Conservation (phyloP, 2,329 filamentous ascomycete species). For the Fusarium xylarioides region DNA sequence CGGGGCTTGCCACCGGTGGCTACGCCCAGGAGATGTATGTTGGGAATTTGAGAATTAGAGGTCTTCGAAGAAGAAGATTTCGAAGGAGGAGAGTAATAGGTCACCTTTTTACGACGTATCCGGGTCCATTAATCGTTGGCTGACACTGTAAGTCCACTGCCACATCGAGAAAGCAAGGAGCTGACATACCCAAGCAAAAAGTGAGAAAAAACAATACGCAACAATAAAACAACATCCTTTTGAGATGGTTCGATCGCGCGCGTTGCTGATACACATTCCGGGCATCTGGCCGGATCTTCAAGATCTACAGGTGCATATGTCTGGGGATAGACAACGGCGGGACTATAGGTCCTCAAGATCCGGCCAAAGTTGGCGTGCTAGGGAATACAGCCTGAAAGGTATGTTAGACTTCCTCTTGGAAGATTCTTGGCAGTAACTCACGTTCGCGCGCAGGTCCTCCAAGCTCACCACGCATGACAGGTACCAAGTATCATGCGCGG, state of each 20-base stretch:
- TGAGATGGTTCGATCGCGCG: not conserved
- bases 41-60: not conserved
- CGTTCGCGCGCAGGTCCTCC: not conserved
- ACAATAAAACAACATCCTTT: not conserved
- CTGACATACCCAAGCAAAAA: not conserved
- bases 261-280: not conserved
- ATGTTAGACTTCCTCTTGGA: not conserved
- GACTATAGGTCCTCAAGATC: not conserved
- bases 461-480: not conserved
- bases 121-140: constrained; percentile 3
- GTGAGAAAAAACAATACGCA: not conserved
- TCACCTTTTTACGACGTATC: constrained; percentile 21
- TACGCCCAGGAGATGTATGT: not conserved
- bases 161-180: fast-evolving
- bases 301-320: no score
- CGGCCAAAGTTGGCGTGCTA: not conserved
- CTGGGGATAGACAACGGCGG: no score
- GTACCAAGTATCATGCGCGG: not conserved
- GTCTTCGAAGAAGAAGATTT: not conserved
- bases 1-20: not conserved
- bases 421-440: not conserved
- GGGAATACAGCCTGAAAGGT: not conserved
- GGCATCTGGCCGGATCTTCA: not conserved
- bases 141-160: not conserved
- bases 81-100: not conserved